Evolutionary conservation across 805 yeast genomes (phyloP), one percentile per base, ranked within the genome.

Genomic region (Wickerhamomyces bovis): DNA sequence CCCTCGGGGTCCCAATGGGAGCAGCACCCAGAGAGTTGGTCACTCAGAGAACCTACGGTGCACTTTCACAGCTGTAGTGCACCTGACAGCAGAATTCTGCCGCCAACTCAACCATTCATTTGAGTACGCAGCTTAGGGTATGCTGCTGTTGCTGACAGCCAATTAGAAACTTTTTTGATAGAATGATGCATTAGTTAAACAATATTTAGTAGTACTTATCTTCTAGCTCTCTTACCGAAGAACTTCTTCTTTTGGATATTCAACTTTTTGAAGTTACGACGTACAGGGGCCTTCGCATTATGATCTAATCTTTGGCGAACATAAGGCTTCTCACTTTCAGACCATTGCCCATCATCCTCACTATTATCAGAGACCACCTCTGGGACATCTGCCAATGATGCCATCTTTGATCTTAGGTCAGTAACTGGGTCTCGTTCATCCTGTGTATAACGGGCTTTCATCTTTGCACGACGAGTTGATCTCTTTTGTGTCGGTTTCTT

Each of bases 131-230:
- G n/a, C n/a, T n/a, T n/a, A 85, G 57, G 99, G 99, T 45, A 94
- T 94, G 97, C 71, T 94, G 57, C 95, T 89, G 66, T 67, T 94
- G 55, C 72, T 92, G 57, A 83, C 89, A 43, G 76, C 68, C 50
- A 76, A 67, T 44, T 54, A 45, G 40, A 16, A 41, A n/a, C n/a
- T n/a, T n/a, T 30, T 16, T 22, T 33, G 38, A 35, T 30, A 44
- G 39, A 47, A n/a, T n/a, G n/a, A n/a, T 15, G 39, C n/a, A 39
- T 13, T 6, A 19, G 15, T 23, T 42, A 38, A 31, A 21, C 25
- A 20, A 12, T 30, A 19, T n/a, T n/a, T 30, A 11, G 13, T 11
- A 33, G 42, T 19, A 28, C n/a, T 47, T 38, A 55, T 48, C 54
- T 48, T 45, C 62, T 55, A 39, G 70, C 48, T 53, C 66, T 64